Base-by-base conservation (phyloP, 2,329 filamentous ascomycete genomes). In the Pseudogymnoascus destructans region DNA sequence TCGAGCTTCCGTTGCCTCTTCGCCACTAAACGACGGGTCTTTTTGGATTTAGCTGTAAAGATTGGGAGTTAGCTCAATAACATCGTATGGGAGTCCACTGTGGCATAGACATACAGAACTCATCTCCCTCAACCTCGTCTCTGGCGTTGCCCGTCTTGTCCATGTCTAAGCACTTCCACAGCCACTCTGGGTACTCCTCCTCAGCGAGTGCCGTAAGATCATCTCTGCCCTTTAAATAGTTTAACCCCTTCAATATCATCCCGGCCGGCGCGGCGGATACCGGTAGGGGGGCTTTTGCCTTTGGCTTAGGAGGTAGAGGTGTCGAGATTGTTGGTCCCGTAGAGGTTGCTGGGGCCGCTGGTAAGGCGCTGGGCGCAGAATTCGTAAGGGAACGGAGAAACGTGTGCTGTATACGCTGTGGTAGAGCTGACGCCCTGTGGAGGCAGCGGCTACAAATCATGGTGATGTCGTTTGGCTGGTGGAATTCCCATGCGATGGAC, bases 201-300 rank as follows among this genome's bases (percentile, higher is more conserved):
- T 95, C 89, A 32, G 82, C 76, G 66, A 84, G 70, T 8, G 89
- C 89, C 5, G 92, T 75, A 0, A 89, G 88, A 68, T 92, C 87
- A 33, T 77, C 73, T 67, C 79, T 79, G 64, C 80, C 81, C 74
- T 93, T 93, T 67, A 84, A 72, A 72, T 86, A 92, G 71, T 89
- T 92, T 59, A 95, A 74, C 1, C 88, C 88, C 58, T 76, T 82
- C 40, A 95, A 75, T 11, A 82, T 73, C 11, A 85, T 89, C 32
- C 89, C 89, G 4, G 83, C 81, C 2, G 77, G 74, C 32, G 36
- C 60, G 57, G 56, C 63, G 11, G 63, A 65, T 7, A 62, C 61
- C 9, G 66, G 63, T 17, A 64, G 33, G 8, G 38, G 1, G 17
- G 59, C 5, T 59, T 61, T 64, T 42, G 57, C 57, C 21, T 60